These are phyloP conservation scores for Malassezia psittaci DNA, from an alignment of 1,284 basidiomycete species.

Conservation along the genomic window DNA sequence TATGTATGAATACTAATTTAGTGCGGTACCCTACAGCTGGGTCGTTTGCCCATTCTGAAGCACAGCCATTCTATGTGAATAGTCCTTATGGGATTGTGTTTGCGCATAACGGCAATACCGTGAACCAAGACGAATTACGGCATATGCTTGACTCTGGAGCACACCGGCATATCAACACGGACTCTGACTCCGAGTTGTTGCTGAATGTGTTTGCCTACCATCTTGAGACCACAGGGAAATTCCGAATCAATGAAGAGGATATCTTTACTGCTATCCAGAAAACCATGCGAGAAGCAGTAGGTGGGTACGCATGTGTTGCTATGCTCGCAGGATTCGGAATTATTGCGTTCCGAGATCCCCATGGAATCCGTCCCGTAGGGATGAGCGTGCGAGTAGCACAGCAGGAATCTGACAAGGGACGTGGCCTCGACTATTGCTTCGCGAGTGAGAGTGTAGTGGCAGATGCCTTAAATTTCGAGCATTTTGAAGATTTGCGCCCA, in stretches of 20 bases:
- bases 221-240: conserved; percentile 94
- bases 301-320: conserved; percentile 90
- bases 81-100: conserved; percentile 97
- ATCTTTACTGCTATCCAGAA: conserved; percentile 88
- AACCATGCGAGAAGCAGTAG: conserved; percentile 76
- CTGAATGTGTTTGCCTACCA: conserved; percentile 97
- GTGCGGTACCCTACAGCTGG: conserved; percentile 77
- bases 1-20: conserved; percentile 52
- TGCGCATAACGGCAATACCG: conserved; percentile 97
- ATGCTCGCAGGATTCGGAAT: conserved; percentile 99
- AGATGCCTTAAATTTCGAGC: conserved; percentile 77
- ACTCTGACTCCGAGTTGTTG: conserved; percentile 91
- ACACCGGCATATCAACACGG: conserved; percentile 97
- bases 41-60: conserved; percentile 88
- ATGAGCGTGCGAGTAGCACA: conserved; percentile 36
- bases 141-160: conserved; percentile 91
- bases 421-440: conserved; percentile 67
- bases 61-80: conserved; percentile 99
- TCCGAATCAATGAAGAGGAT: conserved; percentile 98
- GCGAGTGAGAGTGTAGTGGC: conserved; percentile 93
- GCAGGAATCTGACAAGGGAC: conserved; percentile 18
- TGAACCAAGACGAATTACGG: conserved; percentile 76
- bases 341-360: conserved; percentile 97
- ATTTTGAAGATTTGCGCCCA: conserved; percentile 88
- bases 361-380: conserved; percentile 78